Percentiles rank a stretch among this genome's conserved stretches.
phyloP scores from a whole-genome alignment of 768 basidiomycete species.

The Tricholoma matsutake region DNA sequence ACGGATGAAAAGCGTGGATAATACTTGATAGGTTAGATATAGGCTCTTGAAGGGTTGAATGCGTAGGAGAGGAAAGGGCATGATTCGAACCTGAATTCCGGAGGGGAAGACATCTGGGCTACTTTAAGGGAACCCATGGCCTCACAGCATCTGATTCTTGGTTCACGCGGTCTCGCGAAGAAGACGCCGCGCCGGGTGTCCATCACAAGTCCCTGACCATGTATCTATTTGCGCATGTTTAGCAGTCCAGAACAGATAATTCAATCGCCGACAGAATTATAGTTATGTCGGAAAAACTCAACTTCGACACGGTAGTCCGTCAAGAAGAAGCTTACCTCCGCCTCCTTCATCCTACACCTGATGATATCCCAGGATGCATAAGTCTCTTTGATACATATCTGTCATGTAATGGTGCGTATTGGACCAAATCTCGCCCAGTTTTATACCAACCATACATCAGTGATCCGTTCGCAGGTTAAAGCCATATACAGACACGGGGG shows the following conservation, averaged over 20 bases:
- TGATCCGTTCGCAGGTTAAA: slow-evolving; percentile 74
- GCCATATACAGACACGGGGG: slow-evolving; percentile 85
- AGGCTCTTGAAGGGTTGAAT: slow-evolving; percentile 49
- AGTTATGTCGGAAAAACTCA: slow-evolving; percentile 34
- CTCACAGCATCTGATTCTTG: no score
- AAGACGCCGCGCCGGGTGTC: no score
- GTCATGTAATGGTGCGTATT: slow-evolving; percentile 58
- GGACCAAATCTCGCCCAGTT: slow-evolving; percentile 9
- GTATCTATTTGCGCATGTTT: neutral
- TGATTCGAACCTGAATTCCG: slow-evolving; percentile 7
- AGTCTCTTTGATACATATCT: slow-evolving; percentile 70
- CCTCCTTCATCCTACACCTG: slow-evolving; percentile 65
- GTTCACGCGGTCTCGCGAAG: no score
- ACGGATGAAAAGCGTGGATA: slow-evolving; percentile 39
- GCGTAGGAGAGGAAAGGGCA: slow-evolving; percentile 29
- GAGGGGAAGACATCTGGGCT: neutral
- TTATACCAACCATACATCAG: slow-evolving; percentile 34
- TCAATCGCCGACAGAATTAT: neutral
- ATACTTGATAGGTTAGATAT: slow-evolving; percentile 42
- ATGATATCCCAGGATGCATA: slow-evolving; percentile 83
- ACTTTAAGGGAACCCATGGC: no score
- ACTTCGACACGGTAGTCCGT: slow-evolving; percentile 54
- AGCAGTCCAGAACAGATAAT: no score
- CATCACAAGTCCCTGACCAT: no score
- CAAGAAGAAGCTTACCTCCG: slow-evolving; percentile 70